Percentiles rank a stretch among this genome's conserved stretches.
phyloP scores from a whole-genome alignment of 2,329 filamentous ascomycete genomes.

The Claviceps purpurea region DNA sequence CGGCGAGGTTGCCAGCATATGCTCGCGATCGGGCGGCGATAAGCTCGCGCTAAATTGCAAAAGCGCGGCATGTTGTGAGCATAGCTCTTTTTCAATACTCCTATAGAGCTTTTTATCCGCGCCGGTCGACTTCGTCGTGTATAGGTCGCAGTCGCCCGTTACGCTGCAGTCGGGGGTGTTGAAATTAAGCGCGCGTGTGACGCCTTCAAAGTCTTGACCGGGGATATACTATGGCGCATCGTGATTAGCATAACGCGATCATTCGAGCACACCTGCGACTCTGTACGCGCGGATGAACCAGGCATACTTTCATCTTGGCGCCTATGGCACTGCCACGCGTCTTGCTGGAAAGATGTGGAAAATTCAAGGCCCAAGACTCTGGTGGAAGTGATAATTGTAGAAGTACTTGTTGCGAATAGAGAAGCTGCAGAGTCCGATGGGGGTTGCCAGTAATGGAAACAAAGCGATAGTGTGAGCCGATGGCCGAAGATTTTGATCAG shows the following conservation, averaged over 20 bases:
- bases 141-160: conserved; percentile 86
- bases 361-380: too few species aligned
- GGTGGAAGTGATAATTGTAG: too few species aligned
- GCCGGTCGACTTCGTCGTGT: conserved; percentile 92
- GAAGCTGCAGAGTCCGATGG: too few species aligned
- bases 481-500: too few species aligned
- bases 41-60: conserved; percentile 76
- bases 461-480: too few species aligned
- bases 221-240: conserved; percentile 61
- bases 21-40: conserved; percentile 65
- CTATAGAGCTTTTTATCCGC: conserved; percentile 96
- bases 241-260: conserved; percentile 1
- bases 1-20: conserved; percentile 55
- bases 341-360: not conserved
- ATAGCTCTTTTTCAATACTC: conserved; percentile 81
- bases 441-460: too few species aligned
- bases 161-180: conserved; percentile 87
- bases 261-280: not conserved
- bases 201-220: conserved; percentile 77
- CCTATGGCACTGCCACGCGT: not conserved
- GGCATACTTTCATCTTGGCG: conserved; percentile 25
- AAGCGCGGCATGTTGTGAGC: conserved; percentile 80
- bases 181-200: conserved; percentile 89
- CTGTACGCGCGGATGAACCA: not conserved
- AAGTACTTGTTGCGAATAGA: too few species aligned